Percentiles rank a stretch among this genome's conserved stretches.
Conservation (phyloP, 345 rosid species). For the Eucalyptus erythrocorys region DNA sequence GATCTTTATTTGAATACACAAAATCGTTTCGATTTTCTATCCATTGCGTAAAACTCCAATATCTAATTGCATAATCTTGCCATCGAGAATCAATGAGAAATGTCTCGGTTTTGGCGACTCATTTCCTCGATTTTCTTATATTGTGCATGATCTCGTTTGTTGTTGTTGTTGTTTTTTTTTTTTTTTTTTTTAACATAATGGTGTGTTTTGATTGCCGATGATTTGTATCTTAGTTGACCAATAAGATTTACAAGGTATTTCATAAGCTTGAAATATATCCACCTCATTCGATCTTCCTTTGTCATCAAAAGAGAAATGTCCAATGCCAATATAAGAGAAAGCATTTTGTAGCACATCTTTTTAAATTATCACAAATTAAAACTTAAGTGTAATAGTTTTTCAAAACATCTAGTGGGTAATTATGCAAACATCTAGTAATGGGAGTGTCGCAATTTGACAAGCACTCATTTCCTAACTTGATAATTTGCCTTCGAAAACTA, state of each 20-base stretch:
- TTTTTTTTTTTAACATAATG: rapidly evolving
- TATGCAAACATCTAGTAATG: no score
- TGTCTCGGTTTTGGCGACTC: background rate
- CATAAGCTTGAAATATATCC: background rate
- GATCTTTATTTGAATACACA: background rate
- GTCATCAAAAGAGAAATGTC: background rate
- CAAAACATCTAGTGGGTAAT: no score
- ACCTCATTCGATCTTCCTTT: background rate
- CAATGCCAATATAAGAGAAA: background rate
- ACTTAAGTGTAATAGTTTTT: background rate
- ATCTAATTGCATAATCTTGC: background rate
- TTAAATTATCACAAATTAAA: background rate
- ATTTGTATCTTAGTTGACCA: background rate
- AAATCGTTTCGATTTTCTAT: rapidly evolving
- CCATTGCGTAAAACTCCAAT: background rate
- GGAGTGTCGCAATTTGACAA: no score
- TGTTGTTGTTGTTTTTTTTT: no score
- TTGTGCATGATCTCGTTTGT: background rate
- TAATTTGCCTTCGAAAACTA: background rate
- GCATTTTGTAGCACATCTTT: background rate
- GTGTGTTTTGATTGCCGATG: background rate
- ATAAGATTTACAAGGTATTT: background rate
- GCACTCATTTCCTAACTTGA: no score
- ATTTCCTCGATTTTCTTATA: background rate
- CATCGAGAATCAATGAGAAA: background rate